Base-by-base conservation (phyloP, 257 asterid genomes). In the Petrea volubilis region DNA sequence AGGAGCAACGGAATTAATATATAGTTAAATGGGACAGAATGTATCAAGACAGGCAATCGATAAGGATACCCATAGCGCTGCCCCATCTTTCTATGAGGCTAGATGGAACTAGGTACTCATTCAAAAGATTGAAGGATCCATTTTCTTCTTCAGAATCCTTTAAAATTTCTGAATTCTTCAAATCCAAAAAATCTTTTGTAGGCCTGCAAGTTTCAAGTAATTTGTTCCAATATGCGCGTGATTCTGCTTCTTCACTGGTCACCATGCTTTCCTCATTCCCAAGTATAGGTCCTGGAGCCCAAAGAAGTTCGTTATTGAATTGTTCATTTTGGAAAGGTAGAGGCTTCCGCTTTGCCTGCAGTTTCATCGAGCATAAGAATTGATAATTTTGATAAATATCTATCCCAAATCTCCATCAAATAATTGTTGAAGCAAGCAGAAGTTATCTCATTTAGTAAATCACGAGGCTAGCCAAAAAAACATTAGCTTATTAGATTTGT, bases 11-110 rank as follows among this genome's bases (percentile, higher is more conserved):
- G 52, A 72, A 41, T 21, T 46, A 64, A 20, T n/a, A 67, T 60
- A 17, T 62, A 78, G 25, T 33, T 43, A 74, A 33, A 69, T 38
- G 60, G 41, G 8, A 75, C 40, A 49, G 9, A 64, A 25, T 68
- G 38, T 60, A 56, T 53, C 15, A 64, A 34, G 55, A 25, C 27
- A 27, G 24, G 43, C 20, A 61, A 46, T 52, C 71, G 60, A 74
- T 25, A 73, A 81, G 95, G 88, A 86, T 93, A 93, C 98, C 98
- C 96, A 93, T 93, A 68, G 97, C 97, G 68, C 85, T 86, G 66
- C 98, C 98, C 97, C 96, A 89, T 88, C 97, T 81, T 78, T 89
- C 89, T 28, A 89, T 79, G 76, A 89, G 79, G 85, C 84, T 78
- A 62, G 88, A 70, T 71, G 97, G 96, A 73, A 93, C 97, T 61